Percentiles rank a stretch among this genome's conserved stretches.
These are phyloP conservation scores for Picea abies DNA, from an alignment of 83 land plant genomes.

Conservation along the genomic window DNA sequence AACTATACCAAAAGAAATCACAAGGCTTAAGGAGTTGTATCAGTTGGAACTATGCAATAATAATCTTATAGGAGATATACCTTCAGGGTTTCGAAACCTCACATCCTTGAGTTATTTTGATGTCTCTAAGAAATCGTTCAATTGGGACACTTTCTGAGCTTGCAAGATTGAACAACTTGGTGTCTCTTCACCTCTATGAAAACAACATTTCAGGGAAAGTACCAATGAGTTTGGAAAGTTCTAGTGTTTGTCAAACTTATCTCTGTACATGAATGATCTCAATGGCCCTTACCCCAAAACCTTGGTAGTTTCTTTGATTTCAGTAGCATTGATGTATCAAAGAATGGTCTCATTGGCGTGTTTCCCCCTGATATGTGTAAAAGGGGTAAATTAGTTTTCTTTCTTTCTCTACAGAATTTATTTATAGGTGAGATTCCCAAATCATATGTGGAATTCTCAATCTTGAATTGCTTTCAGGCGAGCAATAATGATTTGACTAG, in stretches of 20 bases:
- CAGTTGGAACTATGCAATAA: too few relatives aligned
- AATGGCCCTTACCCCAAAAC: slow-evolving; percentile 35
- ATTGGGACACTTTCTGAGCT: neutral
- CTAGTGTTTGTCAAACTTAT: slow-evolving; percentile 26
- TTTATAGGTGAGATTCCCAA: too few relatives aligned
- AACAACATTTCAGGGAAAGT: slow-evolving; percentile 52
- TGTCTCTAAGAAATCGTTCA: neutral
- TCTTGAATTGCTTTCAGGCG: too few relatives aligned
- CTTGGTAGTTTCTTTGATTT: slow-evolving; percentile 8
- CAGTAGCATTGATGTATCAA: slow-evolving; percentile 5
- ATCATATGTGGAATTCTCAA: too few relatives aligned
- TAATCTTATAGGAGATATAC: too few relatives aligned
- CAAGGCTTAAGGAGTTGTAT: too few relatives aligned
- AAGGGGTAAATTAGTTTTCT: too few relatives aligned
- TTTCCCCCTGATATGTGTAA: too few relatives aligned
- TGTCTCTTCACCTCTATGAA: slow-evolving; percentile 44
- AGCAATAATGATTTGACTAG: too few relatives aligned
- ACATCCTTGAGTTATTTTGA: slow-evolving; percentile 36
- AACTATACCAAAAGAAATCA: too few relatives aligned
- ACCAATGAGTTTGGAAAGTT: slow-evolving; percentile 47
- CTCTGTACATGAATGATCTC: slow-evolving; percentile 53
- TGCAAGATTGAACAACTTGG: neutral
- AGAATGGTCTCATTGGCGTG: too few relatives aligned
- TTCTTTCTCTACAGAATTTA: too few relatives aligned
- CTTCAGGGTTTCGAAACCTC: neutral